Conservation (phyloP, 805 yeast genomes). For the Cyberlindnera samutprakarnensis region DNA sequence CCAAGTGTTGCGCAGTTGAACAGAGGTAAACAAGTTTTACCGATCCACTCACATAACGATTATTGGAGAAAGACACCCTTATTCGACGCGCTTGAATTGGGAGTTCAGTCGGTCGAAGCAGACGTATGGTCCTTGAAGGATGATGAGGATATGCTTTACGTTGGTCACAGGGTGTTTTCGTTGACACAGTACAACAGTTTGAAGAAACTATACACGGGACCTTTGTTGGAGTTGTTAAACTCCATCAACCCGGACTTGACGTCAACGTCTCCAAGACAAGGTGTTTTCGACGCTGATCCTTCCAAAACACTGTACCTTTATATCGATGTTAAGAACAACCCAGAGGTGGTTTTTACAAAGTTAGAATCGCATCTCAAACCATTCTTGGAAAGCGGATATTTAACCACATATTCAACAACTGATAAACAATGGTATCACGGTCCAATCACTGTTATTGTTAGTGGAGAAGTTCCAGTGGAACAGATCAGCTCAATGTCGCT, state of each 20-base stretch:
- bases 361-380: conserved; percentile 39
- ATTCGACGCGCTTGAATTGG: conserved; percentile 45
- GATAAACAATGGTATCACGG: conserved; percentile 32
- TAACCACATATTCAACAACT: conserved; percentile 39
- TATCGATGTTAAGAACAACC: conserved; percentile 57
- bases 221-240: conserved; percentile 40
- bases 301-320: conserved; percentile 49
- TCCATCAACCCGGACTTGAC: conserved; percentile 25
- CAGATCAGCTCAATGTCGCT: conserved; percentile 16
- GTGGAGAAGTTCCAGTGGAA: conserved; percentile 55
- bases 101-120: conserved; percentile 56
- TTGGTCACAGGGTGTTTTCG: conserved; percentile 52
- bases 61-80: conserved; percentile 56
- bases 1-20: conserved; percentile 6
- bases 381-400: conserved; percentile 39
- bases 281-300: conserved; percentile 29
- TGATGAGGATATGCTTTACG: conserved; percentile 36
- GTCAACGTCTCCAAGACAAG: conserved; percentile 1
- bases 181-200: conserved; percentile 39
- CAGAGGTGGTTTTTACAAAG: conserved; percentile 34
- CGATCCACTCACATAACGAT: conserved; percentile 63
- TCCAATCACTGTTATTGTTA: conserved; percentile 55
- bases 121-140: conserved; percentile 45
- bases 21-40: conserved; percentile 14
- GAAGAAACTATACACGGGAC: conserved; percentile 43